A percentile compares a stretch with the other conserved stretches of the same genome.
Evolutionary conservation across 345 rosid genomes (phyloP).

Genomic region (Lumnitzera littorea): DNA sequence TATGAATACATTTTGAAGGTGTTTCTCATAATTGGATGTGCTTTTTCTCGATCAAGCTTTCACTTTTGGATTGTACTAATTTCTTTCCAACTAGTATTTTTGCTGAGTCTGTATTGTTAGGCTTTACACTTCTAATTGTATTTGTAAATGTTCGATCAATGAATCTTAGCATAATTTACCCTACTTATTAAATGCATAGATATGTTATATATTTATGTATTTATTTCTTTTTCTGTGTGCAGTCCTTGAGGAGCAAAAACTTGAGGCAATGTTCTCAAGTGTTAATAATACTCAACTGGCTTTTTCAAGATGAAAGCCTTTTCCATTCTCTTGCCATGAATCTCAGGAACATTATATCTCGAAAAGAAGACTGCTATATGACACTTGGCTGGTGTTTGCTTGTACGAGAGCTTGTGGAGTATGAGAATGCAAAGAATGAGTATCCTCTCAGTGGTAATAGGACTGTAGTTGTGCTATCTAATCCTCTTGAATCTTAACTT

Average conservation of each 20-base stretch:
- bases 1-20: too few relatives aligned
- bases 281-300: constrained; percentile 55
- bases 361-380: constrained; percentile 60
- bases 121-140: too few relatives aligned
- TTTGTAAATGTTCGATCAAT: too few relatives aligned
- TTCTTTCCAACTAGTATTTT: too few relatives aligned
- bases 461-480: neutral
- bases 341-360: constrained; percentile 34
- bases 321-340: constrained; percentile 40
- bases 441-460: constrained; percentile 43
- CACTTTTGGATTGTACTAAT: too few relatives aligned
- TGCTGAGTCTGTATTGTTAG: too few relatives aligned
- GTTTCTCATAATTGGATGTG: too few relatives aligned
- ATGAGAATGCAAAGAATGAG: constrained; percentile 36
- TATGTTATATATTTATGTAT: neutral
- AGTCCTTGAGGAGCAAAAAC: constrained; percentile 58
- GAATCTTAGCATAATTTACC: too few relatives aligned
- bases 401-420: constrained; percentile 53
- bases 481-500: neutral
- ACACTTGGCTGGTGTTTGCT: constrained; percentile 84
- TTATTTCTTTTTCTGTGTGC: constrained; percentile 3
- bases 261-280: constrained; percentile 41
- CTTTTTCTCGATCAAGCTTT: too few relatives aligned
- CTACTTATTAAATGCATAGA: too few relatives aligned
- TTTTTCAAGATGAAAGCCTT: constrained; percentile 59